Percentiles rank a stretch among this genome's conserved stretches.
These are phyloP conservation scores for Claviceps purpurea DNA, from an alignment of 2,329 filamentous ascomycete genomes.

Conservation along the genomic window DNA sequence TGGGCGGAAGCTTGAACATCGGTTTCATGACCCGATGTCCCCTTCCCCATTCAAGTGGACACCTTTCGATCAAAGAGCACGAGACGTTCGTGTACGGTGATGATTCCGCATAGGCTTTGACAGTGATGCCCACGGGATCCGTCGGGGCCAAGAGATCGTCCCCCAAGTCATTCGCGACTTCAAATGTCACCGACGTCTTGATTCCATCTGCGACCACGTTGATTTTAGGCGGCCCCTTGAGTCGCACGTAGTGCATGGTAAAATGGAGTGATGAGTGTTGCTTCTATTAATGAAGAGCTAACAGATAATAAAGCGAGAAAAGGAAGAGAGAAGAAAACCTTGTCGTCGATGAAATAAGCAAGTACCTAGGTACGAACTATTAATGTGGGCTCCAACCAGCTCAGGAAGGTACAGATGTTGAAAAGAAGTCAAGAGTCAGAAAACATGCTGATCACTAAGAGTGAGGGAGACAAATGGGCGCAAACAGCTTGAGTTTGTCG, in stretches of 20 bases:
- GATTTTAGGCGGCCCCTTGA: slow-evolving; percentile 34
- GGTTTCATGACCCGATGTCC: slow-evolving; percentile 29
- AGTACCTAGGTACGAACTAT: not conserved
- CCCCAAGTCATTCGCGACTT: slow-evolving; percentile 44
- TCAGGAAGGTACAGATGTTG: not conserved
- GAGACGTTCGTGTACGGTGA: slow-evolving; percentile 10
- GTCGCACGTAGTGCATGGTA: slow-evolving; percentile 44
- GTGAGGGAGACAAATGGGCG: not conserved
- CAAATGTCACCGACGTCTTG: slow-evolving; percentile 31
- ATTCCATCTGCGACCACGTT: slow-evolving; percentile 13
- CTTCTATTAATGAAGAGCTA: not conserved
- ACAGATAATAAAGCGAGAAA: not conserved
- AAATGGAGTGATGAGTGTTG: not conserved
- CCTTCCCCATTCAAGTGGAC: slow-evolving; percentile 17
- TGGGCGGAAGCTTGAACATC: slow-evolving; percentile 14
- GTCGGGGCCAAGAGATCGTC: slow-evolving; percentile 38
- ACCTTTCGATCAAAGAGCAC: slow-evolving; percentile 14
- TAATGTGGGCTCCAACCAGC: not conserved
- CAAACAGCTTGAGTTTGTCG: not conserved
- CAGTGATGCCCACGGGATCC: slow-evolving; percentile 29
- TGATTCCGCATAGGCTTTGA: slow-evolving; percentile 17
- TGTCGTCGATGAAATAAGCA: not conserved
- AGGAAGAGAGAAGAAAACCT: not conserved
- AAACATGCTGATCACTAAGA: not conserved
- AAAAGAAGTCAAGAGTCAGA: not conserved